Evolutionary conservation across 352 stramenopile genomes (phyloP), one percentile per base, ranked within the genome.

Genomic region (Globisporangium carolinianum): DNA sequence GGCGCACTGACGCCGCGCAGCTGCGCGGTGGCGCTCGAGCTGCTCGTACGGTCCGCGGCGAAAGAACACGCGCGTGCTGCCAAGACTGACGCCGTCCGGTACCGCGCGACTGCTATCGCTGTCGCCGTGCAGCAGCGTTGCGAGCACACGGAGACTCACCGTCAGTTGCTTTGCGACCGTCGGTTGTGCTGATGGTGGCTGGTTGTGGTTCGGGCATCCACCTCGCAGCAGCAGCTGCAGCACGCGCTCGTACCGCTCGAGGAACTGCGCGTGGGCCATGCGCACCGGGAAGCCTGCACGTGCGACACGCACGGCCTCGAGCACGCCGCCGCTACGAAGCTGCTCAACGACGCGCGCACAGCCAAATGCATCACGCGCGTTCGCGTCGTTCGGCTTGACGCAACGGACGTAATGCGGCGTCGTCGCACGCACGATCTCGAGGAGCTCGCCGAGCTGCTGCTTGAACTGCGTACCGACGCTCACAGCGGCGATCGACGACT

Each of bases 341-440:
- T 97, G 88, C 50, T 96, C 86, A 7, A 94, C 75, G 10, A 95
- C 79, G 42, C 84, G 79, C 6, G 62, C 58, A 14, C 71, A 75
- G 47, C 79, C 49, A 62, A 99, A 98, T 18, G 69, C 47, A 2
- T 73, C 75, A n/a, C 68, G 59, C 37, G 72, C 62, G 53, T 88
- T 87, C 1, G 43, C 59, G 72, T 99, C 94, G 67, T 99, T 99
- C 38, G 97, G 97, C 67, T 99, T 99, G 43, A 99, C 88, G 68
- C 97, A 99, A 58, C 97, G 94, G 56, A 99, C 94, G 73, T 99
- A 99, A 73, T 99, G 96, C 46, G 97, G 96, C 32, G 89, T 84
- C 6, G 97, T 99, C 24, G 75, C 75, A 35, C 97, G 91, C 47
- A 99, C 98, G 12, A 86, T 89, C 6, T 79, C 71, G 51, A 98